A percentile compares a stretch with the other conserved stretches of the same genome.
Conservation (phyloP, 2,329 filamentous ascomycete species). For the Escovopsis sp. region DNA sequence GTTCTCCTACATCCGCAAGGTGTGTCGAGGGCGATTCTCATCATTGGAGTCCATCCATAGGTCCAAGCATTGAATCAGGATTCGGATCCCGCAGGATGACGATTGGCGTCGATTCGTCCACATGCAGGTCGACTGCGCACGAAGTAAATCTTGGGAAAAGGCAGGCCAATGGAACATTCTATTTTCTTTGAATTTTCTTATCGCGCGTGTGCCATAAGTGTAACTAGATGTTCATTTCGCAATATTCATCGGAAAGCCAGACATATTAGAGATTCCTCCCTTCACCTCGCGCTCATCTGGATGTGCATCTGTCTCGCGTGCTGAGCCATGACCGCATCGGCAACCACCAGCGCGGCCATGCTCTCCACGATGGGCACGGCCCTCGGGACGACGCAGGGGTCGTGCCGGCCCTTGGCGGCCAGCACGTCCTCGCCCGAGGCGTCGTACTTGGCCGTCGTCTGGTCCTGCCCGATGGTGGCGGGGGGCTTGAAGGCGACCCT, state of each 20-base stretch:
- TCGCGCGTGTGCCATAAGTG: no score
- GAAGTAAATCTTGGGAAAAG: no score
- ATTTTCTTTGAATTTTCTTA: background rate
- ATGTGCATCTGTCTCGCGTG: conserved; percentile 40
- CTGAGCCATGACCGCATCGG: conserved; percentile 78
- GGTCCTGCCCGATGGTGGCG: conserved; percentile 81
- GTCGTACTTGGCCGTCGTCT: conserved; percentile 72
- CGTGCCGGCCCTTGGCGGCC: conserved; percentile 85
- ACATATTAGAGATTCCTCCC: background rate
- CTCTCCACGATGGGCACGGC: conserved; percentile 81
- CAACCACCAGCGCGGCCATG: conserved; percentile 78
- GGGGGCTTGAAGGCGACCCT: conserved; percentile 88
- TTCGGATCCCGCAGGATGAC: no score
- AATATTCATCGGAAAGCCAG: background rate
- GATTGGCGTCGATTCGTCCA: no score
- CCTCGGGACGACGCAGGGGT: conserved; percentile 81
- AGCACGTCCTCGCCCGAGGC: conserved; percentile 56
- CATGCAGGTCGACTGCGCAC: no score
- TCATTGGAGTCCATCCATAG: no score
- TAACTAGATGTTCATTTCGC: no score
- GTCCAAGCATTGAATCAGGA: no score
- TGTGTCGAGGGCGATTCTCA: no score
- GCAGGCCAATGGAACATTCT: background rate
- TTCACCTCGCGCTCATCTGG: conserved; percentile 6
- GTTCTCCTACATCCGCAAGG: no score